These are phyloP conservation scores for Mycena polygramma DNA, from an alignment of 768 basidiomycete species.

Conservation along the genomic window DNA sequence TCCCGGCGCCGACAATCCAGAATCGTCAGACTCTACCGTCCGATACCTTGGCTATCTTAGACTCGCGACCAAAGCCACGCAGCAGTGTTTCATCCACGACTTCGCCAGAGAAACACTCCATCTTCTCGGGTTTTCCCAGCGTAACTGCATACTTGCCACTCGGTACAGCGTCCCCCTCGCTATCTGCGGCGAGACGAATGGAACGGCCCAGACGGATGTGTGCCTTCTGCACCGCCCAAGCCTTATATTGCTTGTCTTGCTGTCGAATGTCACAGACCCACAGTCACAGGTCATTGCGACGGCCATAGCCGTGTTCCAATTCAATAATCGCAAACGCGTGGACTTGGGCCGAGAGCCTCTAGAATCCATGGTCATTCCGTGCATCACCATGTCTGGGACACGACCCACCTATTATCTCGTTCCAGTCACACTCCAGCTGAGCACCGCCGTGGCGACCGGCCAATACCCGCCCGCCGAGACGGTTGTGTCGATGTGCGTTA, in stretches of 20 bases:
- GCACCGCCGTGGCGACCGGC: conserved; percentile 42
- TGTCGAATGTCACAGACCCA: background rate
- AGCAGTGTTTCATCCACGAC: conserved; percentile 40
- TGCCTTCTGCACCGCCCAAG: conserved; percentile 42
- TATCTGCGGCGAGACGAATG: conserved; percentile 44
- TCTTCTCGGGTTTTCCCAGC: conserved; percentile 43
- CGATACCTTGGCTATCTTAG: conserved; percentile 42
- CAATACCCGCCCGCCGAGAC: conserved; percentile 42
- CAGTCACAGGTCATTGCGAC: conserved; percentile 44
- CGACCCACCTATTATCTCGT: conserved; percentile 52
- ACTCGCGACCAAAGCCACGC: conserved; percentile 37
- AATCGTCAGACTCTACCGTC: conserved; percentile 37
- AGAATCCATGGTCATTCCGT: conserved; percentile 48
- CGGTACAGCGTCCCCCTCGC: conserved; percentile 44
- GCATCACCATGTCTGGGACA: conserved; percentile 51
- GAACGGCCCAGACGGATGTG: conserved; percentile 43
- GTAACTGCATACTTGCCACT: conserved; percentile 27
- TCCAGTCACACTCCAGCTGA: conserved; percentile 48
- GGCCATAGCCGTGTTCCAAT: conserved; percentile 50
- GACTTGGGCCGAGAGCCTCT: conserved; percentile 36
- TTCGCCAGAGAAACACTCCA: conserved; percentile 43
- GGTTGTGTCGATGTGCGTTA: conserved; percentile 45
- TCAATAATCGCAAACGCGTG: conserved; percentile 45
- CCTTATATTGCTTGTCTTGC: conserved; percentile 41
- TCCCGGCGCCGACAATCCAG: conserved; percentile 34